These are phyloP conservation scores for Leishmania mexicana DNA, from an alignment of 208 protist species.

Conservation along the genomic window DNA sequence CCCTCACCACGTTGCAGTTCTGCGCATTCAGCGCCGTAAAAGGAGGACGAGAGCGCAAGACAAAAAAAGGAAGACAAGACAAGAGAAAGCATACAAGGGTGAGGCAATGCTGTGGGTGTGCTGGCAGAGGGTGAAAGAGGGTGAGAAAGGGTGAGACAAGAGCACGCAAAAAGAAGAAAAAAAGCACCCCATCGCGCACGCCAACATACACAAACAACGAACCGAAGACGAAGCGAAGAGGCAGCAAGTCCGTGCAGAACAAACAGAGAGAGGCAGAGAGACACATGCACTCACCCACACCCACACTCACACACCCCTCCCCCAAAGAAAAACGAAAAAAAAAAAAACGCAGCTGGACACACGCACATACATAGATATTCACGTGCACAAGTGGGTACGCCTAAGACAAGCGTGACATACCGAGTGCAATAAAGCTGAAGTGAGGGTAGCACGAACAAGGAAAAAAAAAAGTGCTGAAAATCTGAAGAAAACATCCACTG, in stretches of 20 bases:
- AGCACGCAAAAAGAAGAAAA: not conserved
- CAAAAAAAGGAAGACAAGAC: not conserved
- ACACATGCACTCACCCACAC: not conserved
- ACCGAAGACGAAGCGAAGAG: not conserved
- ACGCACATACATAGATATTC: not conserved
- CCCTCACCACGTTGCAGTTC: no score
- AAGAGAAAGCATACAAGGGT: not conserved
- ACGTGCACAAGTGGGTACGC: not conserved
- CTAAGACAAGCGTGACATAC: not conserved
- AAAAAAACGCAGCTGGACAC: not conserved
- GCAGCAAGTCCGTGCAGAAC: not conserved
- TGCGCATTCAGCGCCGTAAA: not conserved
- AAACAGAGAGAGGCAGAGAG: not conserved
- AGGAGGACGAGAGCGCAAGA: not conserved
- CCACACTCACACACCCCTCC: no score
- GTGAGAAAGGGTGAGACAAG: not conserved
- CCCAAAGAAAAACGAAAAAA: not conserved
- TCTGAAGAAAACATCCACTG: not conserved
- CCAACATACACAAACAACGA: conserved; percentile 3
- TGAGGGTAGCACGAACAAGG: not conserved
- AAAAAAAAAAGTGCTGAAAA: not conserved
- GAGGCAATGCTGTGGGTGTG: not conserved
- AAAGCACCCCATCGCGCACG: not conserved
- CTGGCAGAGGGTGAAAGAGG: not conserved
- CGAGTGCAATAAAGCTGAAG: not conserved